Evolutionary conservation across 1,139 yeast genomes (phyloP).

Genomic region (Geotrichum aggregatum): DNA sequence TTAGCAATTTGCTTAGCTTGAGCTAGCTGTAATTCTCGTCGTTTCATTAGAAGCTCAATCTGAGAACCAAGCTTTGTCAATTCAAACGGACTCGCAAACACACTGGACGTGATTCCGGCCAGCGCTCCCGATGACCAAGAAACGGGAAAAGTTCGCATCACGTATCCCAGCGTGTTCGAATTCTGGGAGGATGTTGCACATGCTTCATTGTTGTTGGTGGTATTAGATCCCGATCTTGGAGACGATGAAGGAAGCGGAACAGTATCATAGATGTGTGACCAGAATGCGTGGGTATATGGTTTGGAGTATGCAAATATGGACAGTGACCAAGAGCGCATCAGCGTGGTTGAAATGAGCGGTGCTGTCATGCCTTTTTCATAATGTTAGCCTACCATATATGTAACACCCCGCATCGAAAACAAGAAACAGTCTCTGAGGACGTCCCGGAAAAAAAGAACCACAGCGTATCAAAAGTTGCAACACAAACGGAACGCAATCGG

Average conservation of each 20-base stretch:
- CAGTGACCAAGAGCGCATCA: slow-evolving; percentile 45
- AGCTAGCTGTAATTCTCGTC: too few species aligned
- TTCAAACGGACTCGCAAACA: slow-evolving; percentile 81
- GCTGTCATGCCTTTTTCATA: slow-evolving; percentile 25
- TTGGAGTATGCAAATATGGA: slow-evolving; percentile 58
- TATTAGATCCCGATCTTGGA: not conserved
- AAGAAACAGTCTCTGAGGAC: too few species aligned
- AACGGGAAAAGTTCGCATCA: slow-evolving; percentile 57
- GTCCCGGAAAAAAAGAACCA: too few species aligned
- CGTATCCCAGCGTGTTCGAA: slow-evolving; percentile 25
- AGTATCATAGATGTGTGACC: slow-evolving; percentile 26
- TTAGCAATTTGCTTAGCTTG: too few species aligned
- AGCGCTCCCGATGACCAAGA: slow-evolving; percentile 61
- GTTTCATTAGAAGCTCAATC: slow-evolving; percentile 48
- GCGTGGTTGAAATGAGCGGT: slow-evolving; percentile 31
- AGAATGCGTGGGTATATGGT: slow-evolving; percentile 40
- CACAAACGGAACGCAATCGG: too few species aligned
- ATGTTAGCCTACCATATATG: slow-evolving; percentile 7
- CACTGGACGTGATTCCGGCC: slow-evolving; percentile 62
- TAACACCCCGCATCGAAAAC: too few species aligned
- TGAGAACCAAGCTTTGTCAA: slow-evolving; percentile 79
- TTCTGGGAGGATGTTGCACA: slow-evolving; percentile 2
- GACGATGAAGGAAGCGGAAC: slow-evolving; percentile 6
- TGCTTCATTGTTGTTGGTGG: not conserved
- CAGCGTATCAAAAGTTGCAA: too few species aligned